Evolutionary conservation across 495 filamentous ascomycete genomes (phyloP), one percentile per base, ranked within the genome.

Genomic region (Penicillium nucicola): DNA sequence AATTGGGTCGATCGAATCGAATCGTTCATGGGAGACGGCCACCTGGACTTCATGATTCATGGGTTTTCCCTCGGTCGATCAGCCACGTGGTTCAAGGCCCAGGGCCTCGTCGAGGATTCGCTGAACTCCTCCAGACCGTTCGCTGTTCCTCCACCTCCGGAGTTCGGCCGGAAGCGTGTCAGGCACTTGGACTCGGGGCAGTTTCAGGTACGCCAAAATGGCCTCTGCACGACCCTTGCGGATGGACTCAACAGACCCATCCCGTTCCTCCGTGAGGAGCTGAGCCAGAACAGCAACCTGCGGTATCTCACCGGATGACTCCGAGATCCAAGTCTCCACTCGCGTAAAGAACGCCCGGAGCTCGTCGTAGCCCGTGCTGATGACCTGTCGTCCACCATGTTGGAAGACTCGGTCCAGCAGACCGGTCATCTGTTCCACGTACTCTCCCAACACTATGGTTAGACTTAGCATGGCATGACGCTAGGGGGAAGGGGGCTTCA

Each of bases 351-450:
- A 55, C 48, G 44, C 53, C 55, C 66, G 67, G 52, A 77, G 65
- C 48, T 71, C 69, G 10, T 71, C 64, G 52, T 75, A 79, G 20
- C 71, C 63, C 32, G 68, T 68, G 45, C 67, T 61, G 53, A 76
- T 67, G 52, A 77, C 70, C 32, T 59, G 57, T 59, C 70, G 63
- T 18, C 60, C 70, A 15, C 74, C 69, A 28, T 64, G 58, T 50
- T 65, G 56, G 45, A 74, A 32, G 20, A 62, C 68, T 51, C 61
- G 55, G 42, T 68, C 62, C 38, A 73, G 42, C 38, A 58, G 55
- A 58, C 53, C 55, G 49, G 56, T 67, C 48, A 70, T 48, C 13
- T 64, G 57, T 46, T 47, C 55, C 48, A 76, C 32, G 50, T 74
- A 64, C 23, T 39, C 51, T 53, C 64, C 61, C 52, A 67, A 46